Conservation (phyloP, 305 asterid genomes). For the Vinca major region DNA sequence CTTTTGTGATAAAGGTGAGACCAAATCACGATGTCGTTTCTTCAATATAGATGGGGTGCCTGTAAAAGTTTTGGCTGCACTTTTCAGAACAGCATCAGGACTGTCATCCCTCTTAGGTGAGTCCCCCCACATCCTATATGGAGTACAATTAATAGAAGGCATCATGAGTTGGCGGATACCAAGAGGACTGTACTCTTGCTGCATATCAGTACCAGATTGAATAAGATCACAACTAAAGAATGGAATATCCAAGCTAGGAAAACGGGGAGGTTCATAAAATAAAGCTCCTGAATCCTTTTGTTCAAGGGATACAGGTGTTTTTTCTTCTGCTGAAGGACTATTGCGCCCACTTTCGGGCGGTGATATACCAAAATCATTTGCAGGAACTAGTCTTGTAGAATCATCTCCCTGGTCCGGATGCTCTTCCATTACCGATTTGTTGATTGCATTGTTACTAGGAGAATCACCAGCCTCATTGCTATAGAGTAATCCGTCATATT, state of each 20-base stretch:
- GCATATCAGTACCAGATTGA: conserved; percentile 65
- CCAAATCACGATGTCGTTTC: conserved; percentile 84
- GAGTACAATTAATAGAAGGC: conserved; percentile 62
- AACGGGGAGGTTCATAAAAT: conserved; percentile 95
- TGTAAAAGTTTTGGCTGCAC: conserved; percentile 81
- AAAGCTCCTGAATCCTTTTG: conserved; percentile 57
- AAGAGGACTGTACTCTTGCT: conserved; percentile 93
- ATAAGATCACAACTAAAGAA: conserved; percentile 88
- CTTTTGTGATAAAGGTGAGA: conserved; percentile 88
- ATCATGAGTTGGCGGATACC: conserved; percentile 94
- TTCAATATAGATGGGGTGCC: conserved; percentile 88
- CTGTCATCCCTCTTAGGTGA: conserved; percentile 70
- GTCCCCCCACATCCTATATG: conserved; percentile 69
- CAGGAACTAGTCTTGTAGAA: conserved; percentile 19
- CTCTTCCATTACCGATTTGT: conserved; percentile 20
- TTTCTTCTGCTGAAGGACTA: conserved; percentile 27
- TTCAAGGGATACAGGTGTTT: conserved; percentile 26
- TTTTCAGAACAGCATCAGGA: conserved; percentile 77
- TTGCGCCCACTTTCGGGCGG: conserved; percentile 33
- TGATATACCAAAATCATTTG: conserved; percentile 6
- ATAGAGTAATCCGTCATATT: conserved; percentile 33
- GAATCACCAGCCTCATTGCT: conserved; percentile 32
- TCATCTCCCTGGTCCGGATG: conserved; percentile 34
- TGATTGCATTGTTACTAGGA: conserved; percentile 21
- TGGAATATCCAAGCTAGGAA: conserved; percentile 90